Evolutionary conservation across 805 yeast genomes (phyloP).

Genomic region (Candida sonorensis): DNA sequence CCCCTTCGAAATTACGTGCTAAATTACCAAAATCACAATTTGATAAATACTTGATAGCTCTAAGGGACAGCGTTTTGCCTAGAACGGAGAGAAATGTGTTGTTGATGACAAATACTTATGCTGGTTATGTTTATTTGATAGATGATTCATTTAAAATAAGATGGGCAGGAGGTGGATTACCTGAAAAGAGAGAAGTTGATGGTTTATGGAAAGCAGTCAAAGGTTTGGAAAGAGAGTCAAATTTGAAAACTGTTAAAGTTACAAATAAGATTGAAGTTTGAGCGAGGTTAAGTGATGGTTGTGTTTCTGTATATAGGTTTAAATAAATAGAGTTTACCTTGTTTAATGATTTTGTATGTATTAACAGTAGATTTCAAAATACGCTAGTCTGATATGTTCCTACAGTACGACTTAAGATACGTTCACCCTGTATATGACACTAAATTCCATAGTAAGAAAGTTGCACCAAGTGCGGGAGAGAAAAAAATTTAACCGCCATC

Average conservation of each 20-base stretch:
- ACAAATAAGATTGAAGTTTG: constrained; percentile 3
- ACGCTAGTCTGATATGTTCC: no score
- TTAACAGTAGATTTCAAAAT: no score
- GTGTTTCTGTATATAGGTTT: not conserved
- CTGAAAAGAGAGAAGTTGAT: constrained; percentile 57
- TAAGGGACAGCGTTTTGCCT: constrained; percentile 50
- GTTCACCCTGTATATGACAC: no score
- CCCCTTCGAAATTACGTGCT: constrained; percentile 31
- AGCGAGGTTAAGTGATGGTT: not conserved
- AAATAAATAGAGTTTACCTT: no score
- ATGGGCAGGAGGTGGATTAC: constrained; percentile 88
- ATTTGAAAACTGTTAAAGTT: constrained; percentile 11
- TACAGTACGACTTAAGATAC: no score
- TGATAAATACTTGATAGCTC: constrained; percentile 52
- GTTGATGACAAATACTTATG: constrained; percentile 63
- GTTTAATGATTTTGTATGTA: no score
- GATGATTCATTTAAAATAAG: constrained; percentile 71
- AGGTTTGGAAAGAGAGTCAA: constrained; percentile 47
- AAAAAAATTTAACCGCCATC: no score
- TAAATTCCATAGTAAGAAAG: no score
- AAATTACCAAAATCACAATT: constrained; percentile 28
- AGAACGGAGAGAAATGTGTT: constrained; percentile 51
- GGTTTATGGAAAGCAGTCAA: constrained; percentile 60
- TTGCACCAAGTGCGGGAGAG: no score
- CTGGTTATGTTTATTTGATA: constrained; percentile 78